Evolutionary conservation across 257 asterid species (phyloP), one percentile per base, ranked within the genome.

Genomic region (Linaria vulgaris): DNA sequence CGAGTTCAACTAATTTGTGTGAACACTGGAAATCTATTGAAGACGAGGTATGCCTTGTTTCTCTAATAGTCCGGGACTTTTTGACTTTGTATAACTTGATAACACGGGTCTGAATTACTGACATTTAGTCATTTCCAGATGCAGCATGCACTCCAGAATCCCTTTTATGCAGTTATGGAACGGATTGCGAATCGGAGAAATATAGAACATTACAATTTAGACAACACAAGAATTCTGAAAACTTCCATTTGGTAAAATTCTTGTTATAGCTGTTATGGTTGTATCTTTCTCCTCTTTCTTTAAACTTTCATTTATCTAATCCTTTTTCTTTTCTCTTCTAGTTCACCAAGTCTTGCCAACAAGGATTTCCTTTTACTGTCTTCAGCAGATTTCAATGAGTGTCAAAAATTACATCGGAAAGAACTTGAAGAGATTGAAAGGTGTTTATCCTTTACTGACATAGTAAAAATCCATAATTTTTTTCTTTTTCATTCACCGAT

Each of bases 371-470:
- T 79, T 69, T 70, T 39, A 53, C 71, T 89, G 71, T 87, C 97
- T 0, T 78, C 77, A 52, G 76, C 79, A 77, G 99, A 92, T 74
- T 92, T 83, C 83, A 92, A 87, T 75, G 64, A 46, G 60, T 83
- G 95, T 68, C 97, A 89, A 71, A 61, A 55, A 50, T 61, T 80
- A 37, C 94, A 89, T 59, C 83, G 75, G 12, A 71, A 82, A 69
- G 99, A 92, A 76, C 79, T 89, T 38, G 73, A 79, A 70, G 84
- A 79, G 69, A 83, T 92, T 51, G 91, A 92, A 76, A 87, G 94
- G 97, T 88, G 54, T 12, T 57, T 62, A 39, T 58, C 62, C 46
- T 25, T 25, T 48, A 39, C 34, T 44, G 59, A 55, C 25, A 43
- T 20, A 45, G 61, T 45, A 54, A 64, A 57, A 34, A 34, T 3